Base-by-base conservation (phyloP, 257 asterid species). In the Cruciata laevipes region DNA sequence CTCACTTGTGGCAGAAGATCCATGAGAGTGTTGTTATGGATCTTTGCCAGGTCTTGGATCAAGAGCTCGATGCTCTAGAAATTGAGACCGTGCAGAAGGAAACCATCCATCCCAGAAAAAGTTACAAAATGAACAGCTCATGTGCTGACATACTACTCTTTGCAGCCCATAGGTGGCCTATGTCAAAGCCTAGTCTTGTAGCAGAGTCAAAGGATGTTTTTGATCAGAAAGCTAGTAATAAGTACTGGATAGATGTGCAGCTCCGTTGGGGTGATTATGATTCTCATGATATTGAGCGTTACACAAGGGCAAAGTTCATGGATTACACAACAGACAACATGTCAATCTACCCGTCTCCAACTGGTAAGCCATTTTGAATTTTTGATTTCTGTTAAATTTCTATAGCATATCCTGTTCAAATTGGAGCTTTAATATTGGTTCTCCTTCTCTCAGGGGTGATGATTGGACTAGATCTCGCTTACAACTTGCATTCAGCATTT, bases 11-110 rank as follows among this genome's bases (percentile, higher is more conserved):
- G 99, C 99, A 90, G 84, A 94, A 94, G 82, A 82, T 94, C 66
- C 99, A 94, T 51, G 99, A 94, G 85, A 94, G 97, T 80, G 99
- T 94, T 68, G 99, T 94, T 68, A 94, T 94, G 99, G 99, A 94
- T 79, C 96, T 94, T 67, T 94, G 99, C 89, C 99, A 94, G 86
- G 99, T 90, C 80, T 77, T 94, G 78, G 99, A 94, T 84, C 99
- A 90, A 69, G 99, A 90, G 79, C 79, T 94, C 75, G 99, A 94
- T 74, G 99, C 97, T 0, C 75, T 94, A 82, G 97, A 94, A 77
- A 94, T 94, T 67, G 99, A 94, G 82, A 94, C 99, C 71, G 99
- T 94, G 63, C 99, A 94, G 84, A 94, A 94, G 79, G 99, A 90
- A 79, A 94, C 97, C 11, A 94, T 94, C 65, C 99, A 94, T 77